Percentiles rank a stretch among this genome's conserved stretches.
Conservation (phyloP, 192 early-diverging fungal genomes). For the Podila epigama region DNA sequence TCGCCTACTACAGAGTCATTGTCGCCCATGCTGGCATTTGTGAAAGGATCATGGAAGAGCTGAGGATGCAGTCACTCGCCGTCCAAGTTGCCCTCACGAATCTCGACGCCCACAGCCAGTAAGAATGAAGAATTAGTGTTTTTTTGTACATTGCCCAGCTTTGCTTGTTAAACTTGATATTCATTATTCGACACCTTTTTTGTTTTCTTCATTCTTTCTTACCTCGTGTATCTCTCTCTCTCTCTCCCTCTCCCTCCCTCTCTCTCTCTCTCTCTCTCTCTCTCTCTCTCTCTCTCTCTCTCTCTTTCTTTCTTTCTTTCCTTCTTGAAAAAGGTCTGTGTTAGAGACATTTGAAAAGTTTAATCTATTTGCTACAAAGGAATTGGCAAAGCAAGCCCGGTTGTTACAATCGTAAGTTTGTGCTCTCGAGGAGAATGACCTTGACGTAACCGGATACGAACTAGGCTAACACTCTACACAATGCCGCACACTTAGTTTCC, state of each 20-base stretch:
- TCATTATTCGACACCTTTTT: too few species aligned
- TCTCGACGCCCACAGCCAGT: slow-evolving; percentile 55
- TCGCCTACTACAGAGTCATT: slow-evolving; percentile 43
- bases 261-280: too few species aligned
- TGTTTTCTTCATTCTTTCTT: too few species aligned
- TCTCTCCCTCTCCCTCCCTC: too few species aligned
- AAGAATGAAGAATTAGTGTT: neutral
- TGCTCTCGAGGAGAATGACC: neutral
- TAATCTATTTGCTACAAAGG: slow-evolving; percentile 48
- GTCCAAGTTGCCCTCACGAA: slow-evolving; percentile 59
- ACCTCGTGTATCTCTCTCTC: too few species aligned
- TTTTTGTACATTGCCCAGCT: neutral
- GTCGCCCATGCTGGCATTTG: slow-evolving; percentile 47
- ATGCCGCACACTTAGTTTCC: slow-evolving; percentile 17
- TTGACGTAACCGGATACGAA: neutral
- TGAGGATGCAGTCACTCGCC: slow-evolving; percentile 57
- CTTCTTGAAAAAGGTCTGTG: slow-evolving; percentile 49
- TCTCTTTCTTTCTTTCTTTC: neutral
- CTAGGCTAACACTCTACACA: slow-evolving; percentile 7
- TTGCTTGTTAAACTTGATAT: too few species aligned
- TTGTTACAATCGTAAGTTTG: slow-evolving; percentile 44
- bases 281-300: too few species aligned
- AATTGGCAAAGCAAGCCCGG: slow-evolving; percentile 43
- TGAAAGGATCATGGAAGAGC: slow-evolving; percentile 52
- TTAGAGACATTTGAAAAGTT: slow-evolving; percentile 53